These are phyloP conservation scores for Schrenkiella parvula DNA, from an alignment of 345 rosid species.

Conservation along the genomic window DNA sequence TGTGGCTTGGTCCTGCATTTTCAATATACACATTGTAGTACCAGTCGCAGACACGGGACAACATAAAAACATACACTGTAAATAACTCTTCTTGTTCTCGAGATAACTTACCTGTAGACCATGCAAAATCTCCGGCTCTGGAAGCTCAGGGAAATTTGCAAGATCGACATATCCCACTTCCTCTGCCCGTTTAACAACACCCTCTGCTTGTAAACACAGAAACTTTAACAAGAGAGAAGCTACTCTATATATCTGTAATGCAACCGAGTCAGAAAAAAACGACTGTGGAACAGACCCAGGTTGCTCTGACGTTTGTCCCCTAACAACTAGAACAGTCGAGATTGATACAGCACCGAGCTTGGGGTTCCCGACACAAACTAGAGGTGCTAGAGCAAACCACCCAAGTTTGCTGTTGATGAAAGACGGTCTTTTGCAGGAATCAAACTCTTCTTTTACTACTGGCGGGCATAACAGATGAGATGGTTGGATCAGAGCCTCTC, in stretches of 20 bases:
- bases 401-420: slow-evolving; percentile 62
- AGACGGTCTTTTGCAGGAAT: slow-evolving; percentile 55
- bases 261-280: slow-evolving; percentile 69
- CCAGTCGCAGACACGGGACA: neutral
- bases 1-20: slow-evolving; percentile 74
- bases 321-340: slow-evolving; percentile 44
- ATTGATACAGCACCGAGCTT: slow-evolving; percentile 41
- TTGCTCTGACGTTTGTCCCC: slow-evolving; percentile 46
- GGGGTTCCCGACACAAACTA: slow-evolving; percentile 46
- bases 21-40: neutral
- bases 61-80: neutral
- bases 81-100: neutral
- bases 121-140: slow-evolving; percentile 90
- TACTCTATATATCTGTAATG: slow-evolving; percentile 72
- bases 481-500: slow-evolving; percentile 49
- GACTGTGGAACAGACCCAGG: slow-evolving; percentile 45
- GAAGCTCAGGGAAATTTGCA: slow-evolving; percentile 88
- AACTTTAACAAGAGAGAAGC: slow-evolving; percentile 70
- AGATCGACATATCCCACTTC: slow-evolving; percentile 84
- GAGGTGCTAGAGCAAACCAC: slow-evolving; percentile 82
- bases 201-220: slow-evolving; percentile 80
- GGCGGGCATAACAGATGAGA: slow-evolving; percentile 64
- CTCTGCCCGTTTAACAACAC: slow-evolving; percentile 79
- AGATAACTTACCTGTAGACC: slow-evolving; percentile 67
- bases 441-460: slow-evolving; percentile 55